These are phyloP conservation scores for Puccinia triticina DNA, from an alignment of 1,284 basidiomycete genomes.

Conservation along the genomic window DNA sequence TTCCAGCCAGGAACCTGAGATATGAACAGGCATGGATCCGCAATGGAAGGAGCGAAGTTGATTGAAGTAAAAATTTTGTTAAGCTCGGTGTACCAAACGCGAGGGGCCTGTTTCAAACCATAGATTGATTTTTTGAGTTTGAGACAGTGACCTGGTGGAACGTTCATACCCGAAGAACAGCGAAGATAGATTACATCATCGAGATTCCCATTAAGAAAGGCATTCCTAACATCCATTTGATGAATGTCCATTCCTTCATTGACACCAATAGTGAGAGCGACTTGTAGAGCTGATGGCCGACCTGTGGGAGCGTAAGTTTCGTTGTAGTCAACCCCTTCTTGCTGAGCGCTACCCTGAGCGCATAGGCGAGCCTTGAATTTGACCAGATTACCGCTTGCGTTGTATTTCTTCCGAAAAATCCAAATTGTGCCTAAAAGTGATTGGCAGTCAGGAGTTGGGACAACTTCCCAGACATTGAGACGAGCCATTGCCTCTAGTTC, in stretches of 20 bases:
- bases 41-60: not conserved
- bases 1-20: not conserved
- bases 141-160: not conserved
- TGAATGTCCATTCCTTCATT: too few relatives aligned
- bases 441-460: not conserved
- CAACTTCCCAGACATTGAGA: not conserved
- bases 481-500: not conserved
- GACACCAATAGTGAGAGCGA: too few relatives aligned
- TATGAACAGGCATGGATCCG: conserved; percentile 7
- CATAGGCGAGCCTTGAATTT: too few relatives aligned
- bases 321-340: too few relatives aligned
- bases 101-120: conserved; percentile 18
- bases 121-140: conserved; percentile 11
- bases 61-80: not conserved
- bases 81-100: conserved; percentile 14
- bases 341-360: too few relatives aligned
- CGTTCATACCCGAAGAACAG: not conserved
- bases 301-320: too few relatives aligned
- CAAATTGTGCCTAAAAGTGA: not conserved
- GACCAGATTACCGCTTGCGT: not conserved
- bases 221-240: too few relatives aligned
- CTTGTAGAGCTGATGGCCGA: too few relatives aligned
- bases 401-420: conserved; percentile 15
- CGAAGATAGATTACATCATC: conserved; percentile 10
- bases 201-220: not conserved